A percentile compares a stretch with the other conserved stretches of the same genome.
Evolutionary conservation across 148 eudicot species (phyloP).

Genomic region (Drosera capensis): DNA sequence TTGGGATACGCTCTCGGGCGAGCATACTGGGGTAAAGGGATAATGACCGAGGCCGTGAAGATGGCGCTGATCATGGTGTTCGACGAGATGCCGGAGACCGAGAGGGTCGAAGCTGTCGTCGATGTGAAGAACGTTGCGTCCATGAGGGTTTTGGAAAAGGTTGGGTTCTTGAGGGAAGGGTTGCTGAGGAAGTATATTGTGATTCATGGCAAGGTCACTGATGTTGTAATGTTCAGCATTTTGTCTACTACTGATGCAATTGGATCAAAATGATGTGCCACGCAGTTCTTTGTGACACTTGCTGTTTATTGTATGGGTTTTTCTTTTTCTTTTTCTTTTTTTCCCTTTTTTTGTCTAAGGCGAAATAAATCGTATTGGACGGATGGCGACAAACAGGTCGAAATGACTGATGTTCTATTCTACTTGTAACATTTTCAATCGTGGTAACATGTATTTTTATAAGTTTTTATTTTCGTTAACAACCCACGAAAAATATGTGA

Average conservation of each 20-base stretch:
- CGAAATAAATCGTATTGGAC: too few species aligned
- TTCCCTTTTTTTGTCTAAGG: too few species aligned
- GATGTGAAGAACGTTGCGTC: constrained; percentile 13
- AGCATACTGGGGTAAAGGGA: constrained; percentile 22
- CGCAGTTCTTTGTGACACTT: too few species aligned
- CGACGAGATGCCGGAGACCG: constrained; percentile 7
- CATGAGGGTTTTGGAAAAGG: constrained; percentile 19
- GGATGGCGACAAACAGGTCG: too few species aligned
- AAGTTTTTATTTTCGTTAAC: too few species aligned
- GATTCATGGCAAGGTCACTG: constrained; percentile 5
- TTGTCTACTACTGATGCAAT: constrained; percentile 5
- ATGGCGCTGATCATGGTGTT: constrained; percentile 11
- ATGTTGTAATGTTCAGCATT: constrained; percentile 10
- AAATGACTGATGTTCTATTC: too few species aligned
- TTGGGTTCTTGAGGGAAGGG: constrained; percentile 22
- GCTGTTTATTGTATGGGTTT: too few species aligned
- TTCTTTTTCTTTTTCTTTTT: too few species aligned
- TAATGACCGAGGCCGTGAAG: constrained; percentile 8
- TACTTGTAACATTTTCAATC: too few species aligned
- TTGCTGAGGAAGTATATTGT: constrained; percentile 17
- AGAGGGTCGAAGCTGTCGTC: constrained; percentile 21
- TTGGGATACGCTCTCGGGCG: constrained; percentile 21
- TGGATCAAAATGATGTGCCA: too few species aligned
- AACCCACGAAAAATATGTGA: too few species aligned
- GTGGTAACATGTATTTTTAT: too few species aligned